These are phyloP conservation scores for Pachysandra terminalis DNA, from an alignment of 164 flowering plant species.

Conservation along the genomic window DNA sequence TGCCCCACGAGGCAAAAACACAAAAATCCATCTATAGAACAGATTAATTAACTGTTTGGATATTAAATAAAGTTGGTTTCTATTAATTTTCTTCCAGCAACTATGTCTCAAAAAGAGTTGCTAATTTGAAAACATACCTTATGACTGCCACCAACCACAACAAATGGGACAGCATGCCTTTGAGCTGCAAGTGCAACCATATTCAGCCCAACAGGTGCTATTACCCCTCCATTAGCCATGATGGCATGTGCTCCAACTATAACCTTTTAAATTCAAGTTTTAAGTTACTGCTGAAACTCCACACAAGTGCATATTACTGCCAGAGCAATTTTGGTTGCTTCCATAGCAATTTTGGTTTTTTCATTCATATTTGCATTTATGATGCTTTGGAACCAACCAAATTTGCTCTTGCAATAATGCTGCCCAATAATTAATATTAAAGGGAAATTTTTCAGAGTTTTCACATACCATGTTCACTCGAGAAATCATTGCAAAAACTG, in stretches of 20 bases:
- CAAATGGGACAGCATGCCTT: slow-evolving; percentile 99
- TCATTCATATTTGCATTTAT: too few relatives aligned
- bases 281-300: slow-evolving; percentile 5
- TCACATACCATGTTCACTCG: slow-evolving; percentile 89
- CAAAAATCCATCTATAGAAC: too few relatives aligned
- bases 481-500: slow-evolving; percentile 99
- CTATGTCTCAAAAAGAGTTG: background rate
- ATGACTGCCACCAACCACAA: slow-evolving; percentile 96
- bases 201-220: slow-evolving; percentile 95
- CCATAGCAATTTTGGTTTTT: too few relatives aligned
- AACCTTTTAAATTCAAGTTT: slow-evolving; percentile 48
- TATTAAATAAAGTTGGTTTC: background rate
- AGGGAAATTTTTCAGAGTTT: background rate
- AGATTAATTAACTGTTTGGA: too few relatives aligned
- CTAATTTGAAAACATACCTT: slow-evolving; percentile 54
- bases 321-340: too few relatives aligned
- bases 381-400: too few relatives aligned
- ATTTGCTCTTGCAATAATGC: too few relatives aligned
- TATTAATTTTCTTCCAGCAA: background rate
- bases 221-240: slow-evolving; percentile 98
- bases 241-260: slow-evolving; percentile 99
- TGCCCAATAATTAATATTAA: background rate
- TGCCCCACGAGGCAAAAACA: too few relatives aligned
- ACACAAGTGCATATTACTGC: too few relatives aligned
- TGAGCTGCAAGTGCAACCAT: slow-evolving; percentile 99